phyloP scores from a whole-genome alignment of 73 alveolate species.

The Blepharisma stoltei region DNA sequence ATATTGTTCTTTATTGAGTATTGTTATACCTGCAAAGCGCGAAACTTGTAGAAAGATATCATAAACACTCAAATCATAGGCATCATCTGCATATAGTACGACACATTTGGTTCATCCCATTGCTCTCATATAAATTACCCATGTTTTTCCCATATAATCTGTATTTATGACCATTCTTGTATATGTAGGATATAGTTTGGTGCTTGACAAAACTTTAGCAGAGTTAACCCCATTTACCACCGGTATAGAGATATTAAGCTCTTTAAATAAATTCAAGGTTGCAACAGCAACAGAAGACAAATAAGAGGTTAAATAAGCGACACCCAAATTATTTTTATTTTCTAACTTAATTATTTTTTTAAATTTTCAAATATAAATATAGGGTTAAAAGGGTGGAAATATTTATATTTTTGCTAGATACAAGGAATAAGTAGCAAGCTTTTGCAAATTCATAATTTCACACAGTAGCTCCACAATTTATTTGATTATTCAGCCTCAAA shows the following conservation, averaged over 20 bases:
- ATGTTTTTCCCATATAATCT: background rate
- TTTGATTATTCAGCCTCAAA: background rate
- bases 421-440: background rate
- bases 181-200: background rate
- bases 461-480: slow-evolving; percentile 15
- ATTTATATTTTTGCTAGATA: too few species aligned
- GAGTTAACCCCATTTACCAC: background rate
- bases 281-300: background rate
- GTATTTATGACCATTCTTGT: background rate
- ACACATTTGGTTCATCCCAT: background rate
- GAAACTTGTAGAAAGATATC: background rate
- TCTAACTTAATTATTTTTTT: too few species aligned
- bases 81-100: background rate
- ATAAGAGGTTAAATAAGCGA: background rate
- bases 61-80: background rate
- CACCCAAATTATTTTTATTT: background rate
- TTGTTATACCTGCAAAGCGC: background rate
- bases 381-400: too few species aligned
- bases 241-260: background rate
- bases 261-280: background rate
- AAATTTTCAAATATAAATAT: too few species aligned
- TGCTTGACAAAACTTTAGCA: background rate
- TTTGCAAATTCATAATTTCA: background rate
- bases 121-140: background rate
- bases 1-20: background rate